These are phyloP conservation scores for Lentinula guzmanii DNA, from an alignment of 768 basidiomycete genomes.

Conservation along the genomic window DNA sequence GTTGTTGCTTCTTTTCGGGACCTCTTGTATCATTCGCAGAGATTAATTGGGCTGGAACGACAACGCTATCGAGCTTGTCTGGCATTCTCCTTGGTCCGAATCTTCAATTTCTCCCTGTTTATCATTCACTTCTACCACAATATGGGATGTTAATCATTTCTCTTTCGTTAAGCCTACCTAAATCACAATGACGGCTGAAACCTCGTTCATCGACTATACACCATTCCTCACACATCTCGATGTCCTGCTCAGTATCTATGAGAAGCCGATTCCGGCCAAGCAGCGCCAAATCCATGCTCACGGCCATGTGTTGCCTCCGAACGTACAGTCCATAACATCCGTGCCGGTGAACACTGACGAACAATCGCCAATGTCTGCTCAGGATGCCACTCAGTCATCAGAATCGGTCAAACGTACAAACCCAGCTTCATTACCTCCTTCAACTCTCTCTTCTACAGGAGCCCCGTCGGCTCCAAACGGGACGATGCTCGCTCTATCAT, in stretches of 20 bases:
- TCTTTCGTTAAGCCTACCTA: background rate
- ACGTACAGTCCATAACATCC: background rate
- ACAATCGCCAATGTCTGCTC: background rate
- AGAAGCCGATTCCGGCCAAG: background rate
- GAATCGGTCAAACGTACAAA: background rate
- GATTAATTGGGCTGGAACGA: too few relatives aligned
- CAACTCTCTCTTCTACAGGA: background rate
- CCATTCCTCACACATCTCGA: slow-evolving; percentile 5
- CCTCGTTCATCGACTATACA: background rate
- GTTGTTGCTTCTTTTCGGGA: background rate
- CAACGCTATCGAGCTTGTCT: background rate
- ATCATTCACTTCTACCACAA: background rate
- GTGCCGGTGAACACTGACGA: background rate
- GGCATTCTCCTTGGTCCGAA: background rate
- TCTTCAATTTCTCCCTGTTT: background rate
- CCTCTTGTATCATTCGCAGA: background rate
- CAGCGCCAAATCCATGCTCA: background rate
- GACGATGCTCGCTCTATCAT: background rate
- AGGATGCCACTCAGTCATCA: background rate
- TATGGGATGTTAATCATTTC: background rate
- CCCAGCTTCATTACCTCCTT: background rate
- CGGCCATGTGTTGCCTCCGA: background rate
- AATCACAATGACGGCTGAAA: background rate
- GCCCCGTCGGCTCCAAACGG: background rate
- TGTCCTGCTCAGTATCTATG: background rate